Evolutionary conservation across 495 filamentous ascomycete species (phyloP).

Genomic region (Apodospora peruviana): DNA sequence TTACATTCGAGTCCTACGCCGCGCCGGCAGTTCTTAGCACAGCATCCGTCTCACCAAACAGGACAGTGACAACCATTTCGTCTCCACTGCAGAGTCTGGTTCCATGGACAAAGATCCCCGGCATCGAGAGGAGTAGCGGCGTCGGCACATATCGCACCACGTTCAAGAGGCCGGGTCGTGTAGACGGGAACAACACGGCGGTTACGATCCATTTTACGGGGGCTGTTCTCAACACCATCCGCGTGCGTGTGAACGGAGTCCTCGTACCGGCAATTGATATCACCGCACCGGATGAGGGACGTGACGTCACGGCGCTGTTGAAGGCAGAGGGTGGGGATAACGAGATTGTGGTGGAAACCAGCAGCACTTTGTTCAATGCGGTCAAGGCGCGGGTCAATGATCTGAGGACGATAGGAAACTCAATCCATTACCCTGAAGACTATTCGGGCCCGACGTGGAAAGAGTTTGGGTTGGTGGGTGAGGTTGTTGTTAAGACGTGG

Average conservation of each 20-base stretch:
- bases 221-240: constrained; percentile 26
- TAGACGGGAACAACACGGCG: background rate
- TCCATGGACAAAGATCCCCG: constrained; percentile 37
- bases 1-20: constrained; percentile 37
- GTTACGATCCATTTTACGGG: constrained; percentile 25
- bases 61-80: constrained; percentile 27
- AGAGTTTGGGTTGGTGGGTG: constrained; percentile 14
- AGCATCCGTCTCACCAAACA: constrained; percentile 4
- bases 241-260: constrained; percentile 21
- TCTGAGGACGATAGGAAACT: constrained; percentile 4
- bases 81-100: constrained; percentile 23
- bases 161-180: constrained; percentile 24
- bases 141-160: constrained; percentile 42
- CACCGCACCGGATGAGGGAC: constrained; percentile 8
- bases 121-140: constrained; percentile 37
- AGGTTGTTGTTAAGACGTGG: constrained; percentile 8
- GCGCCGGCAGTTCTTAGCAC: constrained; percentile 29
- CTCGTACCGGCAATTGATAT: constrained; percentile 21
- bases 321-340: constrained; percentile 10
- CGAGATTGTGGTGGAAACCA: constrained; percentile 11
- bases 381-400: constrained; percentile 13
- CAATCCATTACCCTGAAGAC: constrained; percentile 4
- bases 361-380: constrained; percentile 20
- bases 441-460: constrained; percentile 4
- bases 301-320: constrained; percentile 19